These are phyloP conservation scores for Pittosporum tobira DNA, from an alignment of 129 eudicot genomes.

Conservation along the genomic window DNA sequence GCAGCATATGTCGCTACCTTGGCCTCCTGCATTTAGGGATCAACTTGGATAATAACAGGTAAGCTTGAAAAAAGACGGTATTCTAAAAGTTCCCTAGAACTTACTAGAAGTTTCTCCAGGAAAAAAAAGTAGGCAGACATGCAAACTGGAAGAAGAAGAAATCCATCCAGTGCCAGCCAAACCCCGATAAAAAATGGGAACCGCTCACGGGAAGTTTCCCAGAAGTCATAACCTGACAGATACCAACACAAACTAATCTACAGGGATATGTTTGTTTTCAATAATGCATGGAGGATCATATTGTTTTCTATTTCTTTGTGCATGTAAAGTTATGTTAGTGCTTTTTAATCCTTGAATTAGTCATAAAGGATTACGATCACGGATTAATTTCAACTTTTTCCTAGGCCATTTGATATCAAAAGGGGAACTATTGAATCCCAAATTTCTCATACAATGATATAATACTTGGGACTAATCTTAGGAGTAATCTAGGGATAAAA, in stretches of 20 bases:
- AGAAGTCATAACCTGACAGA: not conserved
- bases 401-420: too few relatives aligned
- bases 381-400: too few relatives aligned
- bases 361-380: too few relatives aligned
- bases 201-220: not conserved
- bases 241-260: not conserved
- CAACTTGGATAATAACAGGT: not conserved
- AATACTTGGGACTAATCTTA: too few relatives aligned
- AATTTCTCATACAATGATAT: too few relatives aligned
- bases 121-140: constrained; percentile 97
- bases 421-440: too few relatives aligned
- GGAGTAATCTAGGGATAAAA: too few relatives aligned
- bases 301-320: too few relatives aligned
- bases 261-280: too few relatives aligned
- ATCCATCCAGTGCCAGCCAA: constrained; percentile 98
- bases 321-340: too few relatives aligned
- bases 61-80: not conserved
- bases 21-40: constrained; percentile 30
- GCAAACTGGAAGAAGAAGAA: constrained; percentile 83
- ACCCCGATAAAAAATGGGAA: constrained; percentile 37
- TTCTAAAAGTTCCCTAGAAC: constrained; percentile 14
- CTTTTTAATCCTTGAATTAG: too few relatives aligned
- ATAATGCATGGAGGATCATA: too few relatives aligned
- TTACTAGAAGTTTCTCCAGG: constrained; percentile 93
- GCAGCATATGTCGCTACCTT: constrained; percentile 83